These are phyloP conservation scores for Massospora cicadina DNA, from an alignment of 371 early-diverging fungal species.

Conservation along the genomic window DNA sequence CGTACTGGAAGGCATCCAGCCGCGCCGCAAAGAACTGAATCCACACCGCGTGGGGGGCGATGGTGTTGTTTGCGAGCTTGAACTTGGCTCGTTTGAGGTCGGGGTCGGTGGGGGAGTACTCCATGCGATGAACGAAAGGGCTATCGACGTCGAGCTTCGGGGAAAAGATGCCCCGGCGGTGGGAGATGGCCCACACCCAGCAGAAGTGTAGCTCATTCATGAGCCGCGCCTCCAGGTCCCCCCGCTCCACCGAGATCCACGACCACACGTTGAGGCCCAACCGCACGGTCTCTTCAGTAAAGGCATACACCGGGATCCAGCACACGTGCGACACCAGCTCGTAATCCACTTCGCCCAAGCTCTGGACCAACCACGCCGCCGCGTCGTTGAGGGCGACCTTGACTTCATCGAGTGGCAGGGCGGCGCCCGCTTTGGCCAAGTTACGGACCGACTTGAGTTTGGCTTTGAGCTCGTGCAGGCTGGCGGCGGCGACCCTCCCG, in stretches of 20 bases:
- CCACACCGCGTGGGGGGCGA: constrained; percentile 65
- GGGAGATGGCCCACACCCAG: constrained; percentile 68
- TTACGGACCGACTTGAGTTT: constrained; percentile 39
- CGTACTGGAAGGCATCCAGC: constrained; percentile 61
- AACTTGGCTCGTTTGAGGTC: constrained; percentile 39
- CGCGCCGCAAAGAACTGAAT: constrained; percentile 66
- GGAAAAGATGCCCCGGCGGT: constrained; percentile 60
- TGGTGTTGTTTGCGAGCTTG: constrained; percentile 34
- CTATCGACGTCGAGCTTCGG: constrained; percentile 33
- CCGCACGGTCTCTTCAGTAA: constrained; percentile 57
- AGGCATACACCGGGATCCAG: constrained; percentile 70
- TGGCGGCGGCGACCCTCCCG: not conserved
- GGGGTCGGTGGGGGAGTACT: constrained; percentile 76
- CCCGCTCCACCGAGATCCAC: constrained; percentile 61
- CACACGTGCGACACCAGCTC: constrained; percentile 62
- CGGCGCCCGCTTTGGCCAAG: constrained; percentile 35
- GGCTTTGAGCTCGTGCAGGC: not conserved
- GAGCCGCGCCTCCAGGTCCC: constrained; percentile 49
- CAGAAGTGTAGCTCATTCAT: constrained; percentile 60
- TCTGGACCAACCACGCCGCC: constrained; percentile 14
- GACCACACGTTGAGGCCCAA: constrained; percentile 70
- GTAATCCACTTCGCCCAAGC: constrained; percentile 24
- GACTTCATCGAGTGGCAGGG: constrained; percentile 15
- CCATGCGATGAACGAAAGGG: constrained; percentile 78
- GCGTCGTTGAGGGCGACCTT: constrained; percentile 29